Evolutionary conservation across 106 monocot species (phyloP).

Genomic region (Vanilla planifolia): DNA sequence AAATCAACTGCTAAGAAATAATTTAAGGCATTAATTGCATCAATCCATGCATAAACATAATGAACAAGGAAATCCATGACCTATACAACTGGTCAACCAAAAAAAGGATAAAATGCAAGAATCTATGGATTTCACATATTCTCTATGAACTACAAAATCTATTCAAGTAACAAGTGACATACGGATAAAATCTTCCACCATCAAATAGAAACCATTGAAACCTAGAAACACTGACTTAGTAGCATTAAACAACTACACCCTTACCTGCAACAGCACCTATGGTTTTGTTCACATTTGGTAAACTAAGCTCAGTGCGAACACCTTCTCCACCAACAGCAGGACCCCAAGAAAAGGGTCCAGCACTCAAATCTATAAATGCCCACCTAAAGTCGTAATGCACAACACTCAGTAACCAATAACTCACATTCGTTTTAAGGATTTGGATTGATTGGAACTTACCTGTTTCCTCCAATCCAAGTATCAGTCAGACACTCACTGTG

Average conservation of each 20-base stretch:
- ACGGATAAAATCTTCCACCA: too few species aligned
- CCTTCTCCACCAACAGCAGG: conserved; percentile 98
- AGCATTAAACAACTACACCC: not conserved
- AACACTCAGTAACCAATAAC: conserved; percentile 7
- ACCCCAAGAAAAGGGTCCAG: conserved; percentile 97
- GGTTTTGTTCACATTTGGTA: conserved; percentile 84
- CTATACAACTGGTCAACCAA: too few species aligned
- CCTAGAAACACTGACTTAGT: not conserved
- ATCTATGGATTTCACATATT: too few species aligned
- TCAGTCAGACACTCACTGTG: conserved; percentile 89
- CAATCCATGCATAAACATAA: too few species aligned
- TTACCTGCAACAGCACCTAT: conserved; percentile 81
- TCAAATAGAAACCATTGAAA: not conserved
- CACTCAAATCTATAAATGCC: conserved; percentile 96
- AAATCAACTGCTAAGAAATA: too few species aligned
- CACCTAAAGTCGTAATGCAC: conserved; percentile 45
- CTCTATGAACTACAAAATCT: too few species aligned
- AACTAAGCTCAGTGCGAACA: conserved; percentile 81
- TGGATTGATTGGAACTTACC: conserved; percentile 29
- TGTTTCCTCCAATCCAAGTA: conserved; percentile 81
- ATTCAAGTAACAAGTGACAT: too few species aligned
- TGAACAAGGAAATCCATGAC: too few species aligned
- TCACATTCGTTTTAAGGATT: not conserved
- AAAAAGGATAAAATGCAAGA: too few species aligned
- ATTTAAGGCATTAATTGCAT: too few species aligned